These are phyloP conservation scores for Candida loeiensis DNA, from an alignment of 805 yeast genomes.

Conservation along the genomic window DNA sequence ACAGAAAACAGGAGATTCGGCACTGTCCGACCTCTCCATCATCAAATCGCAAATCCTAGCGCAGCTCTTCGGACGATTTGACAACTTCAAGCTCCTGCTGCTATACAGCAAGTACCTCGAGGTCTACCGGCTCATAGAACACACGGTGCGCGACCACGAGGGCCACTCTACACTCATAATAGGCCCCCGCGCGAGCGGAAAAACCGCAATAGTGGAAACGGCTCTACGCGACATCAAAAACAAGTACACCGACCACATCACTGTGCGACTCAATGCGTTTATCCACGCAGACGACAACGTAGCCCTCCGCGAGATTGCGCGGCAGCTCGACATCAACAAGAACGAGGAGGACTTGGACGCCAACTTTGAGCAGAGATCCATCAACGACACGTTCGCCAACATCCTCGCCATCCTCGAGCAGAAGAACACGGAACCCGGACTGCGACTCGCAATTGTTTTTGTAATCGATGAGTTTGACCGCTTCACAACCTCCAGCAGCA, in stretches of 20 bases:
- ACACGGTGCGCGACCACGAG: constrained; percentile 63
- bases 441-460: constrained; percentile 60
- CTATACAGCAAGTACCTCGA: constrained; percentile 40
- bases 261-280: constrained; percentile 64
- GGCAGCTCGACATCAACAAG: constrained; percentile 59
- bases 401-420: constrained; percentile 52
- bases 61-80: constrained; percentile 20
- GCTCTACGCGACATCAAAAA: constrained; percentile 47
- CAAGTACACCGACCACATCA: constrained; percentile 46
- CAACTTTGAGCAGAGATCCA: constrained; percentile 47
- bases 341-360: constrained; percentile 12
- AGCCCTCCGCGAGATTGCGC: constrained; percentile 83
- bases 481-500: constrained; percentile 58
- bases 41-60: constrained; percentile 11
- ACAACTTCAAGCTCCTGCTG: constrained; percentile 13
- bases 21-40: not conserved
- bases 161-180: constrained; percentile 78
- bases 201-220: constrained; percentile 57
- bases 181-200: constrained; percentile 81
- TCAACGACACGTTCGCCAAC: constrained; percentile 59
- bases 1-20: no score
- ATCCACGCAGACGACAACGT: constrained; percentile 69
- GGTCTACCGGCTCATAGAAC: constrained; percentile 54
- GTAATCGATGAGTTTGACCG: constrained; percentile 82
- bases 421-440: constrained; percentile 16